These are phyloP conservation scores for Solanum sparsipilum DNA, from an alignment of 257 asterid species.

Conservation along the genomic window DNA sequence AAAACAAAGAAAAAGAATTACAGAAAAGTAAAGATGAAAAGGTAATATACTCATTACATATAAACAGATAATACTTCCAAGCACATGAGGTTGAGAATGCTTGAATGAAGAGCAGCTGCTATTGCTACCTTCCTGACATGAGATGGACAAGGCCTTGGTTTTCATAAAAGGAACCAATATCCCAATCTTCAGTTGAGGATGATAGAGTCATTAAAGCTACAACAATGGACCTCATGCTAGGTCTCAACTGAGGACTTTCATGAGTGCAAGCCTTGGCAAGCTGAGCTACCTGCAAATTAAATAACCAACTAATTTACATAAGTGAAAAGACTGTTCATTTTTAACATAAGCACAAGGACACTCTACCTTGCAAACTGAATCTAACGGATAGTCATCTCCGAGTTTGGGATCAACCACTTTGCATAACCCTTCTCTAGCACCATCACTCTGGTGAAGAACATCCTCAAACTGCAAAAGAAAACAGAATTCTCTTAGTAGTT, in stretches of 20 bases:
- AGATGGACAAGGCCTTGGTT: conserved; percentile 56
- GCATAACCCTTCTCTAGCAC: conserved; percentile 32
- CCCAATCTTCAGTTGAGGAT: conserved; percentile 86
- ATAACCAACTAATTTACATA: background rate
- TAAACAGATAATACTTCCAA: background rate
- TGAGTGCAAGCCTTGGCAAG: conserved; percentile 80
- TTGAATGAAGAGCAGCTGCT: background rate
- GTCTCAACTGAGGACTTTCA: conserved; percentile 78
- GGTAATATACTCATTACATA: background rate
- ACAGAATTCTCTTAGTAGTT: background rate
- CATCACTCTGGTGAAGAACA: conserved; percentile 35
- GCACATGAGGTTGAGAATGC: background rate
- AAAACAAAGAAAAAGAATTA: background rate
- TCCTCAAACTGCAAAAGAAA: conserved; percentile 56
- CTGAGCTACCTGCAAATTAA: conserved; percentile 48
- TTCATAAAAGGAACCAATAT: conserved; percentile 72
- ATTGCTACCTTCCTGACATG: conserved; percentile 51
- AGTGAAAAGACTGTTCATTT: background rate
- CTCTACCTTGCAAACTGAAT: conserved; percentile 62
- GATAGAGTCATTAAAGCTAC: conserved; percentile 84
- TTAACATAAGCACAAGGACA: background rate
- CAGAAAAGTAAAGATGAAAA: background rate
- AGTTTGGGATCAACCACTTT: conserved; percentile 70
- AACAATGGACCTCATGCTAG: conserved; percentile 87
- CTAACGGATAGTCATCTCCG: conserved; percentile 47